phyloP scores from a whole-genome alignment of 2,329 filamentous ascomycete genomes.

The Scedosporium boydii region DNA sequence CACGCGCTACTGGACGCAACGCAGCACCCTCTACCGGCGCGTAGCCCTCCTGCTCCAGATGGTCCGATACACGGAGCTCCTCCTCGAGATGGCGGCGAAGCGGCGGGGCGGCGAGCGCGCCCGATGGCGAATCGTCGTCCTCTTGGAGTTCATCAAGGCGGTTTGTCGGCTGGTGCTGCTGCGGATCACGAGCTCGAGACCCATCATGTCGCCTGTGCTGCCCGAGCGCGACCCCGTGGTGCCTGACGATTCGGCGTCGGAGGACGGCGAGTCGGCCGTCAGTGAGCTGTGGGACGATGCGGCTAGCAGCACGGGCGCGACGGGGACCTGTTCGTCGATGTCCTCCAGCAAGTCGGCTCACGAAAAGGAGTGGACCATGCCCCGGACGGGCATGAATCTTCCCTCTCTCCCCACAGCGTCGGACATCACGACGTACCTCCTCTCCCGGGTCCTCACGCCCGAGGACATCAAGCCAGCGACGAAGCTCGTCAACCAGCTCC shows the following conservation, averaged over 20 bases:
- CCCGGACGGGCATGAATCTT: conserved; percentile 79
- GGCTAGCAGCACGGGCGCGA: conserved; percentile 23
- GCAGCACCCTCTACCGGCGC: conserved; percentile 63
- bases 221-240: conserved; percentile 72
- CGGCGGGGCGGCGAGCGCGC: conserved; percentile 67
- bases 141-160: conserved; percentile 81
- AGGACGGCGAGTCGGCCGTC: conserved; percentile 17
- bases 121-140: conserved; percentile 78
- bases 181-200: conserved; percentile 72
- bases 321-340: conserved; percentile 18
- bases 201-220: conserved; percentile 72
- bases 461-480: conserved; percentile 94
- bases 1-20: conserved; percentile 56
- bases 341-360: conserved; percentile 23
- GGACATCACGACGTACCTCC: conserved; percentile 79
- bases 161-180: conserved; percentile 72
- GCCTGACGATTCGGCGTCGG: conserved; percentile 38
- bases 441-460: conserved; percentile 82
- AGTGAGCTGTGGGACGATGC: conserved; percentile 33
- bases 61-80: conserved; percentile 85
- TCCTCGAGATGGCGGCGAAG: conserved; percentile 97
- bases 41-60: conserved; percentile 78
- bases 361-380: conserved; percentile 74
- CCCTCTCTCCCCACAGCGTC: conserved; percentile 72
- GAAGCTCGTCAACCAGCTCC: conserved; percentile 72